These are phyloP conservation scores for Leccinum obscurum DNA, from an alignment of 768 basidiomycete species.

Conservation along the genomic window DNA sequence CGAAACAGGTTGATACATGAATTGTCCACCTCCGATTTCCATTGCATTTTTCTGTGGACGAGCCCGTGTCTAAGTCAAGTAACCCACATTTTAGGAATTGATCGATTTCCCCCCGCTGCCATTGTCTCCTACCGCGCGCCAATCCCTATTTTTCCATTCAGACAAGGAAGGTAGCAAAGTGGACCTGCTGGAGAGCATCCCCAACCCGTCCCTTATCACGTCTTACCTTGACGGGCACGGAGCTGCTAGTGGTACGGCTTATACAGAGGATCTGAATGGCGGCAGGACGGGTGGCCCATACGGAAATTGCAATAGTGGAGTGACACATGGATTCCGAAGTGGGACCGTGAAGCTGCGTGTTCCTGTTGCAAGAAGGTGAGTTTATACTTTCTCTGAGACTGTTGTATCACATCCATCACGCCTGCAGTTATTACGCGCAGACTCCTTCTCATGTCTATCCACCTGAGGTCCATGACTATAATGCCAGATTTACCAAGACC, in stretches of 20 bases:
- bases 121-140: conserved; percentile 65
- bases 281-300: conserved; percentile 5
- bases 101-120: conserved; percentile 80
- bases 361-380: conserved; percentile 80
- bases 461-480: conserved; percentile 92
- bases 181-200: conserved; percentile 68
- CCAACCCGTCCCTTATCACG: conserved; percentile 70
- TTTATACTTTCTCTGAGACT: conserved; percentile 4
- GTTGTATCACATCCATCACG: conserved; percentile 2
- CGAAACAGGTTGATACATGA: background rate
- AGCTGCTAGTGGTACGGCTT: conserved; percentile 16
- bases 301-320: conserved; percentile 32
- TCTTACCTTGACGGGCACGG: conserved; percentile 35
- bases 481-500: conserved; percentile 83
- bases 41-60: background rate
- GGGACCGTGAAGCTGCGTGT: conserved; percentile 70
- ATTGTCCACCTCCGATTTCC: background rate
- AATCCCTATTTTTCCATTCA: conserved; percentile 56
- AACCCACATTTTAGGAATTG: conserved; percentile 63
- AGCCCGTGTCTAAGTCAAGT: conserved; percentile 1
- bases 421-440: conserved; percentile 79
- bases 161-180: conserved; percentile 35
- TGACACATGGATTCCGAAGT: conserved; percentile 39
- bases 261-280: conserved; percentile 1
- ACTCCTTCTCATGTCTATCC: conserved; percentile 75